Percentiles rank a stretch among this genome's conserved stretches.
These are phyloP conservation scores for Kodamaea nitidulidarum DNA, from an alignment of 805 yeast species.

Conservation along the genomic window DNA sequence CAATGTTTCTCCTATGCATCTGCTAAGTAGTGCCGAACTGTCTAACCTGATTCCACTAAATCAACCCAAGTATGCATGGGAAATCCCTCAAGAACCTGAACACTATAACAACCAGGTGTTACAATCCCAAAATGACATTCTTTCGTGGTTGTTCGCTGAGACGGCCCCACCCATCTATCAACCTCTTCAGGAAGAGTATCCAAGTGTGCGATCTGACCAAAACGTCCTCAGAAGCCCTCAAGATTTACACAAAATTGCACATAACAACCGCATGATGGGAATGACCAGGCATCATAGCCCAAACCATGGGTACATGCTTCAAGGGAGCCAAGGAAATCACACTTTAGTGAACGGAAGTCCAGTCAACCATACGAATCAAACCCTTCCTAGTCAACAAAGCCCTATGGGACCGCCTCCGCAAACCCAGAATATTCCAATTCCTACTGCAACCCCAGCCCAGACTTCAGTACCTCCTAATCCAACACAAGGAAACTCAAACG, in stretches of 20 bases:
- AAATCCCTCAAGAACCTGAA: neutral
- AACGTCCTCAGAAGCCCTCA: neutral
- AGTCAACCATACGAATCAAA: too few species aligned
- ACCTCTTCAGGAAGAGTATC: neutral
- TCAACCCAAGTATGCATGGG: conserved; percentile 2
- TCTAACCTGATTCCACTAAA: neutral
- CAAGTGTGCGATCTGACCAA: neutral
- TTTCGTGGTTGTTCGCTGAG: conserved; percentile 39
- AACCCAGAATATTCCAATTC: too few species aligned
- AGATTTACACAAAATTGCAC: neutral
- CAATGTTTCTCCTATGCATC: neutral
- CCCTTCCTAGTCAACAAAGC: too few species aligned
- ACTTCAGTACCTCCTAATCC: too few species aligned
- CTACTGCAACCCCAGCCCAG: too few species aligned
- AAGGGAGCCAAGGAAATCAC: too few species aligned
- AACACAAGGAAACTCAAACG: too few species aligned
- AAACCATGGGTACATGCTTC: too few species aligned
- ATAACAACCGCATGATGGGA: neutral
- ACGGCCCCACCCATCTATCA: conserved; percentile 12
- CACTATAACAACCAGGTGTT: conserved; percentile 12
- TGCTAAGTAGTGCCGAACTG: neutral
- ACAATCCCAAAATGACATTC: conserved; percentile 34
- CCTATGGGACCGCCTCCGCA: too few species aligned
- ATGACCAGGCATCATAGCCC: neutral
- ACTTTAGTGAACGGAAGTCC: too few species aligned